phyloP scores from a whole-genome alignment of 169 alveolate species.

The Eimeria zaria region DNA sequence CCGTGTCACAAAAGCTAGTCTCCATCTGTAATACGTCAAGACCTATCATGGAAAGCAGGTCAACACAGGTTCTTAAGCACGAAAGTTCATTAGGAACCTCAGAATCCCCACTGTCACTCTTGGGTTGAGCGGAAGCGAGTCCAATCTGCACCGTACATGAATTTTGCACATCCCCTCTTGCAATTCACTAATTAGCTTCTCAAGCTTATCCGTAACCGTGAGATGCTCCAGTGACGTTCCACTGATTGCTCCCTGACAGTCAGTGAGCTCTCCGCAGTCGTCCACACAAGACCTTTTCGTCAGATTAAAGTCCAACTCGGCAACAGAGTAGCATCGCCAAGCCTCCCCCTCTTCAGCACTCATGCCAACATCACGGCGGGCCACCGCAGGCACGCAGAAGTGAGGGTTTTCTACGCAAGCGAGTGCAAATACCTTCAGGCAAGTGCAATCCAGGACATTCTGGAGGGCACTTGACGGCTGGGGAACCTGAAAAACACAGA shows the following conservation, averaged over 20 bases:
- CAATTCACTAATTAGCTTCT: neutral
- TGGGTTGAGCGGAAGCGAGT: neutral
- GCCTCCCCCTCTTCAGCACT: neutral
- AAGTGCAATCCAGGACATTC: neutral
- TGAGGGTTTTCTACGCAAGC: constrained; percentile 14
- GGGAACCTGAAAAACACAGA: neutral
- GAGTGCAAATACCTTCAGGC: constrained; percentile 2
- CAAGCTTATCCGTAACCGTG: neutral
- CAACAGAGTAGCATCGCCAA: constrained; percentile 25
- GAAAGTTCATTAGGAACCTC: too few relatives aligned
- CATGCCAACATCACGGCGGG: constrained; percentile 12
- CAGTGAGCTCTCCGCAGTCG: constrained; percentile 24
- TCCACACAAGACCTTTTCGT: neutral
- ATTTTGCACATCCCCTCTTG: constrained; percentile 25
- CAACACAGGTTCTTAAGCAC: too few relatives aligned
- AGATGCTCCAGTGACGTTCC: neutral
- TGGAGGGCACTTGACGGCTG: constrained; percentile 10
- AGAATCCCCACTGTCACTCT: neutral
- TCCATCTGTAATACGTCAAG: too few relatives aligned
- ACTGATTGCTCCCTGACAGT: neutral
- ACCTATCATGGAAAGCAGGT: too few relatives aligned
- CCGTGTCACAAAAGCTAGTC: too few relatives aligned
- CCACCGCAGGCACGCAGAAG: constrained; percentile 36
- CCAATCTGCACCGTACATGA: neutral
- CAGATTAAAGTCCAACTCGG: constrained; percentile 1